Evolutionary conservation across 2,329 filamentous ascomycete species (phyloP).

Genomic region (Aspergillus texensis): DNA sequence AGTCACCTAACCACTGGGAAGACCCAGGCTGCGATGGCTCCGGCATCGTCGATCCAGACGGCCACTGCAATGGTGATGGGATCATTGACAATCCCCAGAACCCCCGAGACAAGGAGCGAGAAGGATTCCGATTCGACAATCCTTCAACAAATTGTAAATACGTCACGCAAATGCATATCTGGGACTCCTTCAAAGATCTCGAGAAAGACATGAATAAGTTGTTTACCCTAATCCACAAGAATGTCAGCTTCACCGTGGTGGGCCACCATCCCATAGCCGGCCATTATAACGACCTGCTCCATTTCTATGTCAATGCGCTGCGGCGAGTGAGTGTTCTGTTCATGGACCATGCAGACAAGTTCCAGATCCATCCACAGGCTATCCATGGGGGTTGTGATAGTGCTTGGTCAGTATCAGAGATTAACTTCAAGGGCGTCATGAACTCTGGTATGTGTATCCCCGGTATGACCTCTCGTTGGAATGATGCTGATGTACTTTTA

Average conservation of each 20-base stretch:
- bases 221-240: slow-evolving; percentile 36
- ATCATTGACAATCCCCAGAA: slow-evolving; percentile 24
- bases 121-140: slow-evolving; percentile 37
- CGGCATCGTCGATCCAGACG: slow-evolving; percentile 29
- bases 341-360: slow-evolving; percentile 31
- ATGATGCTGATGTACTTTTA: neutral
- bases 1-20: slow-evolving; percentile 19
- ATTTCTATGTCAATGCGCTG: slow-evolving; percentile 39
- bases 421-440: slow-evolving; percentile 34
- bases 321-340: slow-evolving; percentile 32
- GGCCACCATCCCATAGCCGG: slow-evolving; percentile 38
- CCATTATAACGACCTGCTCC: slow-evolving; percentile 34
- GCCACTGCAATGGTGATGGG: slow-evolving; percentile 31
- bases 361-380: slow-evolving; percentile 32
- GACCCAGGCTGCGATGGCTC: slow-evolving; percentile 28
- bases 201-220: slow-evolving; percentile 36
- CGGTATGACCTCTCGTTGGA: neutral
- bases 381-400: slow-evolving; percentile 38
- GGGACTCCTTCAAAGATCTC: slow-evolving; percentile 35
- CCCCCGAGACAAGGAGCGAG: slow-evolving; percentile 18
- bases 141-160: slow-evolving; percentile 35
- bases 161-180: slow-evolving; percentile 36
- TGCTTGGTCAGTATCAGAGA: slow-evolving; percentile 37
- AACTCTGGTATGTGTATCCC: slow-evolving; percentile 31
- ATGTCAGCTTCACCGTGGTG: slow-evolving; percentile 36